Evolutionary conservation across 2,329 filamentous ascomycete species (phyloP).

Genomic region (Cladosporium sp.): DNA sequence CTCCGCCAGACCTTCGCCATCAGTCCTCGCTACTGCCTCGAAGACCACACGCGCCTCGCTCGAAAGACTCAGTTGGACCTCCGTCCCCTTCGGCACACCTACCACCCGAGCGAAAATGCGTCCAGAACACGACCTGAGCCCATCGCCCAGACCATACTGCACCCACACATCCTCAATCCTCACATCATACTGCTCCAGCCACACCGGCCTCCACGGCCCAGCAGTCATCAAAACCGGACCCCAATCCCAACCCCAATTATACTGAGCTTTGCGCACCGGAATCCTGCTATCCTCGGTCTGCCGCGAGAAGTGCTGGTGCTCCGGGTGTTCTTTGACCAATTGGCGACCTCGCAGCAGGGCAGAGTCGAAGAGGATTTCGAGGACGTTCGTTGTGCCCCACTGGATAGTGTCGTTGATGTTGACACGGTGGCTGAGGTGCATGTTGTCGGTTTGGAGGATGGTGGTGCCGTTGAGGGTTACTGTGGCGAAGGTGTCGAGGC

Average conservation of each 20-base stretch:
- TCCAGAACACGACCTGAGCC: background rate
- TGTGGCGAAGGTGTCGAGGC: background rate
- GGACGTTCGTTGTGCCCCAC: constrained; percentile 22
- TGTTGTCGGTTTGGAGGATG: constrained; percentile 62
- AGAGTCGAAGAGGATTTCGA: constrained; percentile 61
- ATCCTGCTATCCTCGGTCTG: constrained; percentile 56
- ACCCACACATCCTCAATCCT: constrained; percentile 67
- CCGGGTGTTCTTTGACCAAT: constrained; percentile 55
- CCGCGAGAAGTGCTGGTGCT: constrained; percentile 57
- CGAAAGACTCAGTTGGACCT: background rate
- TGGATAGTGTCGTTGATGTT: background rate
- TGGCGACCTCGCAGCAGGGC: constrained; percentile 55
- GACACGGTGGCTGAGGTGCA: constrained; percentile 54
- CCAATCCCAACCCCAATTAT: constrained; percentile 56
- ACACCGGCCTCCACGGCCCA: constrained; percentile 68
- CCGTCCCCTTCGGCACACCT: background rate
- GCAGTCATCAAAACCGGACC: constrained; percentile 52
- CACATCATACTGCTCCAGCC: constrained; percentile 69
- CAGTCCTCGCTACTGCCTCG: background rate
- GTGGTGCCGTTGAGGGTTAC: background rate
- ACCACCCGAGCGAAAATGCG: background rate
- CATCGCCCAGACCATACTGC: constrained; percentile 47
- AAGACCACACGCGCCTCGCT: background rate
- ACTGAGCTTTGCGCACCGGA: constrained; percentile 55
- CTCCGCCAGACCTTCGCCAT: background rate